Base-by-base conservation (phyloP, 352 stramenopile genomes). In the Pythium periplocum region DNA sequence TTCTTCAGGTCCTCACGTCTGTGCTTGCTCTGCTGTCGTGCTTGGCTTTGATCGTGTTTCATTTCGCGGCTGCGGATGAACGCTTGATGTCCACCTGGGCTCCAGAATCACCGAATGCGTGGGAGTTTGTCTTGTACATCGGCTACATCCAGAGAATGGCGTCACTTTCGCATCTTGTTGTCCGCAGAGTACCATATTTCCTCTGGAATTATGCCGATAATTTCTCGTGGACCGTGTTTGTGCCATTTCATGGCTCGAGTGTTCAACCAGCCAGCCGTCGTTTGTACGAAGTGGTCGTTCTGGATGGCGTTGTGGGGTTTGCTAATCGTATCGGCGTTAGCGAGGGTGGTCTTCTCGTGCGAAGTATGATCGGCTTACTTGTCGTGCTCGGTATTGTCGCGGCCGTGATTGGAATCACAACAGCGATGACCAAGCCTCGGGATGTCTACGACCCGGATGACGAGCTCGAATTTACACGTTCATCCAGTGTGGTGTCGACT, bases 181-280 rank as follows among this genome's bases (percentile, higher is more conserved):
- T 59, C 10, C 36, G 43, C 2, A 36, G 55, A 4, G 53, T 52
- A 7, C 65, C 65, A 2, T 11, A 54, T 6, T 57, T 53, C 7
- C 51, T 62, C 5, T 58, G 63, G 48, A 30, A 54, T 4, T 73
- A 57, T n/a, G 26, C 53, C 2, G 65, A 73, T 45, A 52, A 48
- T 4, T 58, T 73, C n/a, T 64, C 61, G 34, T 73, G 65, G 65
- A 60, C 64, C 1, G 58, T 53, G 10, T 69, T 69, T 26, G 47
- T 72, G 11, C 51, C 64, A 4, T 45, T 55, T 32, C 47, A 54
- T 17, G 12, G 31, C 17, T 54, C 46, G 5, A 41, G 40, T 2
- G 26, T 59, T 2, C 36, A 30, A 10, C 48, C 30, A 34, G 33
- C 30, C 9, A 45, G 38, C 46, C 53, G 59, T 2, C 35, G 54